Evolutionary conservation across 179 eudicot species (phyloP).

Genomic region (Spinacia oleracea): DNA sequence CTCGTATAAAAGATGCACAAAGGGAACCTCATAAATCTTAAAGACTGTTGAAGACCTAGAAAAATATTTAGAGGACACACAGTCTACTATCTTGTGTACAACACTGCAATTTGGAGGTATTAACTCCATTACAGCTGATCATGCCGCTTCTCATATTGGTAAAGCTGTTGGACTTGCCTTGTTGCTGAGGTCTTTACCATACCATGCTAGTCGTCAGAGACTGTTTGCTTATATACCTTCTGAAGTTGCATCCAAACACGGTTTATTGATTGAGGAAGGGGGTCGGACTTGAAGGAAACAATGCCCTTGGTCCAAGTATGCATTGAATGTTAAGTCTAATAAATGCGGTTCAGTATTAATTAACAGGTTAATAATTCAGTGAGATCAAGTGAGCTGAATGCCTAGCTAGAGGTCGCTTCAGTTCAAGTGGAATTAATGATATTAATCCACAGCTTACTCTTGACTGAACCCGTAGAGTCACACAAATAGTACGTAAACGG

Average conservation of each 20-base stretch:
- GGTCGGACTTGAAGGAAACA: constrained; percentile 48
- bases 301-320: too few relatives aligned
- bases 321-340: too few relatives aligned
- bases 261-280: constrained; percentile 49
- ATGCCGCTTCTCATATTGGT: constrained; percentile 93
- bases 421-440: too few relatives aligned
- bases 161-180: constrained; percentile 85
- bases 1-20: constrained; percentile 84
- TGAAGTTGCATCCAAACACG: constrained; percentile 70
- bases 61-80: constrained; percentile 78
- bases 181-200: constrained; percentile 67
- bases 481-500: too few relatives aligned
- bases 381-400: too few relatives aligned
- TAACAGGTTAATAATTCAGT: too few relatives aligned
- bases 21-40: constrained; percentile 57
- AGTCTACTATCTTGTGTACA: constrained; percentile 72
- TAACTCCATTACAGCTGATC: constrained; percentile 78
- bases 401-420: too few relatives aligned
- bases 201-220: constrained; percentile 64
- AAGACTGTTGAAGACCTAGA: constrained; percentile 67
- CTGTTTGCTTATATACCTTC: constrained; percentile 73
- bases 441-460: too few relatives aligned
- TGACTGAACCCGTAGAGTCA: too few relatives aligned
- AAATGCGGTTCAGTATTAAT: too few relatives aligned
- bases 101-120: constrained; percentile 86